phyloP scores from a whole-genome alignment of 108 stramenopile species.

The Skeletonema menzelii region DNA sequence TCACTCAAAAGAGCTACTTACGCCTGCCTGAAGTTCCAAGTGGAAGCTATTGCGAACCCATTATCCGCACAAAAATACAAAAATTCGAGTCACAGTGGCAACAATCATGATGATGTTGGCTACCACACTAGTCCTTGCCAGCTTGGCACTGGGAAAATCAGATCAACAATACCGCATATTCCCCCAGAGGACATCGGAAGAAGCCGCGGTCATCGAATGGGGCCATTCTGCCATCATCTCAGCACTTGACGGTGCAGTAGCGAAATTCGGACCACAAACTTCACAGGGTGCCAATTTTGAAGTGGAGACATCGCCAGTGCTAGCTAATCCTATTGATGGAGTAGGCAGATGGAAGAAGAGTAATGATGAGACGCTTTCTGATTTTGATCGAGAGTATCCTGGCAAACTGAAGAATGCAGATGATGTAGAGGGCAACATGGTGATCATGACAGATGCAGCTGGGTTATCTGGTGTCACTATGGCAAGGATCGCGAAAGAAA shows the following conservation, averaged over 20 bases:
- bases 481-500: slow-evolving; percentile 79
- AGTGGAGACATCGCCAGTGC: slow-evolving; percentile 79
- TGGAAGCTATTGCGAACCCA: not conserved
- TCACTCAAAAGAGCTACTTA: no score
- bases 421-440: slow-evolving; percentile 80
- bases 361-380: slow-evolving; percentile 15
- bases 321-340: slow-evolving; percentile 80
- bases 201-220: slow-evolving; percentile 92
- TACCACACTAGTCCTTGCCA: not conserved
- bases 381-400: slow-evolving; percentile 26
- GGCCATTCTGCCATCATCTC: slow-evolving; percentile 88
- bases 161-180: slow-evolving; percentile 39
- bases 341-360: slow-evolving; percentile 33
- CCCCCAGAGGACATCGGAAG: slow-evolving; percentile 75
- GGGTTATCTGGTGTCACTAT: slow-evolving; percentile 70
- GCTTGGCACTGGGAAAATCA: not conserved
- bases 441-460: slow-evolving; percentile 83
- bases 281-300: slow-evolving; percentile 82
- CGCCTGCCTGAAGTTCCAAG: no score
- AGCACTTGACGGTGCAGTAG: slow-evolving; percentile 87
- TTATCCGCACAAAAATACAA: no score
- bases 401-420: slow-evolving; percentile 68
- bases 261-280: slow-evolving; percentile 86
- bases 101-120: not conserved
- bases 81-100: no score